phyloP scores from a whole-genome alignment of 805 yeast genomes.

The Zygoascus biomembranicola region DNA sequence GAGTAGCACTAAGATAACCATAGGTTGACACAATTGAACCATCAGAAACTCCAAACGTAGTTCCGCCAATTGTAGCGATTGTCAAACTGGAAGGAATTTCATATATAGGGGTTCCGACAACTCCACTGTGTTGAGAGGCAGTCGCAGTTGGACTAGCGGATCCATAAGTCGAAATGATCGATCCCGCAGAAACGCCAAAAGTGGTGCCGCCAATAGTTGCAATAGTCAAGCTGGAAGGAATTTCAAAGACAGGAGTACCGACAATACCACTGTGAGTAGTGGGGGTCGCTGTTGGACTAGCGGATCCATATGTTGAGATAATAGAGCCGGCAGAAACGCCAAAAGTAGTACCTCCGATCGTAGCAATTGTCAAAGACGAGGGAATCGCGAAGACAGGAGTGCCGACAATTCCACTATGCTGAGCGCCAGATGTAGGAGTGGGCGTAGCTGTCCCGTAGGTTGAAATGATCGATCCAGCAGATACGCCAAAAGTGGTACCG shows the following conservation, averaged over 20 bases:
- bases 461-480: not conserved
- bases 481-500: slow-evolving; percentile 1
- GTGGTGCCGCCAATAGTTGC: slow-evolving; percentile 3
- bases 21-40: slow-evolving; percentile 4
- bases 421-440: not conserved
- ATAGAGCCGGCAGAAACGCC: not conserved
- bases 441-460: not conserved
- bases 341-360: slow-evolving; percentile 4
- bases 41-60: slow-evolving; percentile 1
- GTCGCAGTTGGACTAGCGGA: not conserved
- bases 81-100: slow-evolving; percentile 1
- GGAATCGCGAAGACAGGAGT: slow-evolving; percentile 4
- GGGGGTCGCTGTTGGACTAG: not conserved
- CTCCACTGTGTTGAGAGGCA: not conserved
- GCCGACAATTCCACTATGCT: not conserved
- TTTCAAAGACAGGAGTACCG: not conserved
- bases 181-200: not conserved
- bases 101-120: slow-evolving; percentile 4
- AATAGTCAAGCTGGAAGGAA: slow-evolving; percentile 1
- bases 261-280: not conserved
- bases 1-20: not conserved
- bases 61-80: slow-evolving; percentile 4
- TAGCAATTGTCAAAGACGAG: slow-evolving; percentile 3
- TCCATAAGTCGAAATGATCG: not conserved
- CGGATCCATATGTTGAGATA: not conserved